Base-by-base conservation (phyloP, 225 moss, liverwort and hornwort species). In the Physcomitrellopsis africana region DNA sequence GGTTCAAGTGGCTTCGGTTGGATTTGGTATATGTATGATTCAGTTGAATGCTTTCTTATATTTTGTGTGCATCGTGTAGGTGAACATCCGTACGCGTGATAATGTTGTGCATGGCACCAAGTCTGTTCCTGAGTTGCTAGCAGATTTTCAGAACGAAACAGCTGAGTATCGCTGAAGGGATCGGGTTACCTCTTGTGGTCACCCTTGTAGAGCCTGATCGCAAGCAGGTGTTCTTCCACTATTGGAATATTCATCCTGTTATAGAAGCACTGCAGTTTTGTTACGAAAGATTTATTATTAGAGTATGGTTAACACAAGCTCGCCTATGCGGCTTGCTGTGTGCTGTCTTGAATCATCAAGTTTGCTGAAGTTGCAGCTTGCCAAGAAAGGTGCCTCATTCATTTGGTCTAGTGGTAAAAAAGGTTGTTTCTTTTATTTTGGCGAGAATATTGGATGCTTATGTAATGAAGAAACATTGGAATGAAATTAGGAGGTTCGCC, bases 31-130 rank as follows among this genome's bases (percentile, higher is more conserved):
- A 0, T 27, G 12, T 43, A 16, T 32, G 57, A 43, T 60, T 49
- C 5, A 24, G 8, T 3, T 15, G 32, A 14, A 26, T 68, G 7
- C 8, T 60, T 15, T 49, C 72, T 67, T 13, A 72, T 9, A 37
- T 1, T 16, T 19, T 37, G 24, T 54, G 53, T 77, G 60, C 46
- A 63, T 9, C n/a, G 13, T 74, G 72, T 89, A 93, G 90, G 97
- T 99, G 13, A 93, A 58, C 60, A 90, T 99, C 59, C 94, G 97
- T 65, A 93, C 90, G 8, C 80, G 97, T 53, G 93, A 99, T 68
- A 93, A 90, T 43, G 53, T 82, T 45, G 83, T 86, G 44, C 97
- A 90, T 58, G 94, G 93, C 71, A 80, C 76, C 47, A 99, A 92
- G 76, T 61, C 82, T 0, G 12, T 99, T n/a, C 20, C 89, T 1